Evolutionary conservation across 2,329 filamentous ascomycete species (phyloP).

Genomic region (Ophiobolus disseminans): DNA sequence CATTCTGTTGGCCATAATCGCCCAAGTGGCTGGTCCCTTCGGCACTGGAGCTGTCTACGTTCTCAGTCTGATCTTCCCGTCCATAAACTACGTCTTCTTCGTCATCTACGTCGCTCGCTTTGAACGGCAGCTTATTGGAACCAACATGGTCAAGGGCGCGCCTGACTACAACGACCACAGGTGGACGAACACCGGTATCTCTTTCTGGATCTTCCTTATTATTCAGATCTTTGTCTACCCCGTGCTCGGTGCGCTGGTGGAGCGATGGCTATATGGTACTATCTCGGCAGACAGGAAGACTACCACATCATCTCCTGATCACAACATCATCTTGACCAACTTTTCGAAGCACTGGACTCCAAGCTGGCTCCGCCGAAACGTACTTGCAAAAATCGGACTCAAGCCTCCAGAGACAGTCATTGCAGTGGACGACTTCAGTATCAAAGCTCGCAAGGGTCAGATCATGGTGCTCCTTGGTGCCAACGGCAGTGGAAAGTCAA

Average conservation of each 20-base stretch:
- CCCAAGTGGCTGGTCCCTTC: constrained; percentile 73
- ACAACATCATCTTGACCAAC: constrained; percentile 72
- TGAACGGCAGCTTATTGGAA: constrained; percentile 66
- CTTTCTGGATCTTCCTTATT: constrained; percentile 77
- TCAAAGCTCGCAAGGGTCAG: constrained; percentile 77
- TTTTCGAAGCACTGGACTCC: constrained; percentile 83
- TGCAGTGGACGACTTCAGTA: constrained; percentile 77
- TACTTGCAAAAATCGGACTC: constrained; percentile 57
- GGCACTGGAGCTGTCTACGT: constrained; percentile 70
- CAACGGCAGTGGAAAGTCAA: constrained; percentile 90
- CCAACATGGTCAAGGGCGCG: constrained; percentile 67
- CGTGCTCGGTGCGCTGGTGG: constrained; percentile 74
- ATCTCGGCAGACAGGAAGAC: constrained; percentile 62
- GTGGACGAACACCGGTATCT: constrained; percentile 75
- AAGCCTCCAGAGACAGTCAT: constrained; percentile 68
- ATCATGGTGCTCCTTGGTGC: constrained; percentile 87
- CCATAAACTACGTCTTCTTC: constrained; percentile 88
- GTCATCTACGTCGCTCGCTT: constrained; percentile 78
- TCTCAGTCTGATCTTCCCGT: constrained; percentile 79
- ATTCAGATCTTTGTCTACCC: constrained; percentile 82
- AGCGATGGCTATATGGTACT: constrained; percentile 77
- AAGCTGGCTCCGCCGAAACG: constrained; percentile 62
- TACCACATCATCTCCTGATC: constrained; percentile 41
- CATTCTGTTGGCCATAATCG: constrained; percentile 79
- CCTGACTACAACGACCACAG: constrained; percentile 55